Conservation (phyloP, 2,329 filamentous ascomycete genomes). For the Venturia carpophila region DNA sequence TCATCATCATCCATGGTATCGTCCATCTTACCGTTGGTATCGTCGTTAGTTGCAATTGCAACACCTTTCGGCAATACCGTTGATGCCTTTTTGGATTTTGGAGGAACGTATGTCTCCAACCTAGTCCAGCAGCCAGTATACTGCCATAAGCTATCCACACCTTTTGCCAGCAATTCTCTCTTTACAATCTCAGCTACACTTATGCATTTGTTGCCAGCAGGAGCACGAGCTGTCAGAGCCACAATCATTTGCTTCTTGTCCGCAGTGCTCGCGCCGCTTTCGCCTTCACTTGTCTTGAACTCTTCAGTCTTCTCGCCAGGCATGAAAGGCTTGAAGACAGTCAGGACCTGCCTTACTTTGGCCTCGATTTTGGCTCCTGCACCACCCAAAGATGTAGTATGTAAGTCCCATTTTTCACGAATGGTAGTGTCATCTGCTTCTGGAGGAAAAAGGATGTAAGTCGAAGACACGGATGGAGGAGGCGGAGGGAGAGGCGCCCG, state of each 20-base stretch:
- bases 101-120: conserved; percentile 15
- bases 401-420: conserved; percentile 15
- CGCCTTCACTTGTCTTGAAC: neutral
- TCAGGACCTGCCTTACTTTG: conserved; percentile 15
- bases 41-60: neutral
- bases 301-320: neutral
- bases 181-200: conserved; percentile 20
- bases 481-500: conserved; percentile 5
- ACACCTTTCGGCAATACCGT: neutral
- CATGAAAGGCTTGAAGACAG: neutral
- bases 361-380: conserved; percentile 9
- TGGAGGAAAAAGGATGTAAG: conserved; percentile 8
- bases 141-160: conserved; percentile 10
- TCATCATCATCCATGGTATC: conserved; percentile 17
- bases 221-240: conserved; percentile 18
- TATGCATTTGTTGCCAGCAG: conserved; percentile 19
- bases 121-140: conserved; percentile 19
- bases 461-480: neutral
- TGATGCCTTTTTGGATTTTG: neutral
- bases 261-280: neutral
- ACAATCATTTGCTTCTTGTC: conserved; percentile 18
- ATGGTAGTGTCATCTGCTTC: conserved; percentile 15
- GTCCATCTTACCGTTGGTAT: neutral
- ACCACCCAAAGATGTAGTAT: conserved; percentile 10
- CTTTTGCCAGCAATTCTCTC: conserved; percentile 14